A percentile compares a stretch with the other conserved stretches of the same genome.
phyloP scores from a whole-genome alignment of 2,329 filamentous ascomycete genomes.

The Aspergillus viridinutans region DNA sequence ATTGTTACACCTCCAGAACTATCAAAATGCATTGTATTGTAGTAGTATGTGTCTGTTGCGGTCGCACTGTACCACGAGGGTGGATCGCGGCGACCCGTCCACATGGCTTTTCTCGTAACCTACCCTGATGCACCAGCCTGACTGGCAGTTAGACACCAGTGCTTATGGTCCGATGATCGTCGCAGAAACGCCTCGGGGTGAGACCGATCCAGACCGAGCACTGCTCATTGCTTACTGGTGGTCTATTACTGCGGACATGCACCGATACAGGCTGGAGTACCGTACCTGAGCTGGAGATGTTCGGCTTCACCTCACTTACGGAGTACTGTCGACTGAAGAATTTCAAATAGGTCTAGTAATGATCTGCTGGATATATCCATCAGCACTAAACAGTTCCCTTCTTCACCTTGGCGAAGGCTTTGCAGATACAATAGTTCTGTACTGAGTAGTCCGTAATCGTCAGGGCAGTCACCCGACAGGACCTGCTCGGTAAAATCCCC shows the following conservation, averaged over 20 bases:
- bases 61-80: conserved; percentile 20
- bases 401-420: not conserved
- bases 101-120: conserved; percentile 19
- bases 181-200: not conserved
- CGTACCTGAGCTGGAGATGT: not conserved
- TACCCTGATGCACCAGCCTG: conserved; percentile 3
- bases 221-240: not conserved
- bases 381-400: not conserved
- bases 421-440: not conserved
- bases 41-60: conserved; percentile 1
- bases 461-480: not conserved
- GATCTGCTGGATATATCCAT: not conserved
- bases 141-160: conserved; percentile 8
- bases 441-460: too few species aligned
- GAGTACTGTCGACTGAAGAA: not conserved
- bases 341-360: not conserved
- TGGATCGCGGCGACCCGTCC: conserved; percentile 18
- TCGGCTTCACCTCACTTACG: not conserved
- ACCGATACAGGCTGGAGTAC: too few species aligned
- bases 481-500: not conserved
- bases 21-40: conserved; percentile 1
- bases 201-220: not conserved
- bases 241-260: not conserved
- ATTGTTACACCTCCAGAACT: not conserved
- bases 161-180: not conserved